phyloP scores from a whole-genome alignment of 2,329 filamentous ascomycete species.

The Ceratocystis cubensis region DNA sequence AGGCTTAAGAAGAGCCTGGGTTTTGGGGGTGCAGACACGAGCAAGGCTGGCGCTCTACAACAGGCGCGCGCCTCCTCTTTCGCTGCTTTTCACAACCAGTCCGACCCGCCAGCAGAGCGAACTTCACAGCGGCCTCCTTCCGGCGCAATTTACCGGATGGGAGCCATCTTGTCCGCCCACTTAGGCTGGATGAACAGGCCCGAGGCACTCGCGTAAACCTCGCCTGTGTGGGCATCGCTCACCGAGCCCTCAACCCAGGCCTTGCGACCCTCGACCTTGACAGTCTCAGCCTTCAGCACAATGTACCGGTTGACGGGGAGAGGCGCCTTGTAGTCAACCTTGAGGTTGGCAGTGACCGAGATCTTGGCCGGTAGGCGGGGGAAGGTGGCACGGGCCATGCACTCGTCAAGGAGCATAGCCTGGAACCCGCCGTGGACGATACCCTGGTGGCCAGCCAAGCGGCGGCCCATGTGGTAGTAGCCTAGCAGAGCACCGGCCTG shows the following conservation, averaged over 20 bases:
- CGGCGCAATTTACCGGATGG: slow-evolving; percentile 14
- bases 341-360: slow-evolving; percentile 75
- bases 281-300: slow-evolving; percentile 66
- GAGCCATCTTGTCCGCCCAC: slow-evolving; percentile 21
- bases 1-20: background rate
- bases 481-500: slow-evolving; percentile 19
- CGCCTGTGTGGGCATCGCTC: slow-evolving; percentile 16
- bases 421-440: slow-evolving; percentile 84
- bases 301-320: slow-evolving; percentile 63
- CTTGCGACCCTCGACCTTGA: slow-evolving; percentile 81
- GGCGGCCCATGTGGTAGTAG: slow-evolving; percentile 43
- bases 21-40: background rate
- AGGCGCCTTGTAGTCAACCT: slow-evolving; percentile 69
- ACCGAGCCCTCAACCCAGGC: slow-evolving; percentile 69
- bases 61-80: background rate
- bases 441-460: slow-evolving; percentile 78
- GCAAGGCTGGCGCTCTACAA: no score
- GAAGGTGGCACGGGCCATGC: slow-evolving; percentile 77
- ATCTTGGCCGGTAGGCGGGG: slow-evolving; percentile 75
- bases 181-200: slow-evolving; percentile 20
- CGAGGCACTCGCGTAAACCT: slow-evolving; percentile 17
- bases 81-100: background rate
- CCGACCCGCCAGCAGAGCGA: slow-evolving; percentile 4
- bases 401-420: slow-evolving; percentile 88
- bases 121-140: background rate